Base-by-base conservation (phyloP, 1,284 basidiomycete genomes). In the Malassezia slooffiae region DNA sequence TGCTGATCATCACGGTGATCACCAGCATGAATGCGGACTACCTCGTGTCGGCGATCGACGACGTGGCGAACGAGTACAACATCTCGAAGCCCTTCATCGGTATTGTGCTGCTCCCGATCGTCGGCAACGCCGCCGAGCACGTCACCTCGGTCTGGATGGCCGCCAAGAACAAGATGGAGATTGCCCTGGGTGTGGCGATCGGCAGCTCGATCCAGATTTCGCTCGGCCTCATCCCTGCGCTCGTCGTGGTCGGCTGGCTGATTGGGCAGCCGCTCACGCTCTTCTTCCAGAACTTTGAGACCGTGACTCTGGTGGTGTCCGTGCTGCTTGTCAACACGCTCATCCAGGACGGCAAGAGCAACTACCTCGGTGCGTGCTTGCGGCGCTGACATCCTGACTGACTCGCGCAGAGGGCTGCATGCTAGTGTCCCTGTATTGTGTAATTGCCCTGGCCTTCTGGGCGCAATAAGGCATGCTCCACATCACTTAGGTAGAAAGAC, bases 121-220 rank as follows among this genome's bases (percentile, higher is more conserved):
- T 87, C 36, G 83, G 84, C 33, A 89, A 87, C 55, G 74, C 74
- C 32, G 64, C 66, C 9, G 66, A 69, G 45, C 66, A 69, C 42
- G 49, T 64, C 19, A 69, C 66, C 5, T 58, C 60, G 11, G 57
- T 66, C 23, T 62, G 61, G 47, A 63, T 60, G 56, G 66, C 60
- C 9, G 41, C 44, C 30, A 67, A 67, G 49, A 54, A 57, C 60
- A 67, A 67, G 46, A 66, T 69, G 64, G 66, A 69, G 29, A 65
- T 69, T 41, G 52, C 54, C 1, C 85, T 93, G 52, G 81, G 81
- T 3, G 85, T 95, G 49, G 85, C 84, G 44, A 82, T 95, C 77
- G 85, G 89, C 11, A 84, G 67, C 73, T 85, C 38, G 79, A 79
- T 52, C 46, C 59, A 60, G 45, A 63, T 68, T 34, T 49, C 47